These are phyloP conservation scores for Takakia lepidozioides DNA, from an alignment of 225 moss, liverwort and hornwort genomes.

Conservation along the genomic window DNA sequence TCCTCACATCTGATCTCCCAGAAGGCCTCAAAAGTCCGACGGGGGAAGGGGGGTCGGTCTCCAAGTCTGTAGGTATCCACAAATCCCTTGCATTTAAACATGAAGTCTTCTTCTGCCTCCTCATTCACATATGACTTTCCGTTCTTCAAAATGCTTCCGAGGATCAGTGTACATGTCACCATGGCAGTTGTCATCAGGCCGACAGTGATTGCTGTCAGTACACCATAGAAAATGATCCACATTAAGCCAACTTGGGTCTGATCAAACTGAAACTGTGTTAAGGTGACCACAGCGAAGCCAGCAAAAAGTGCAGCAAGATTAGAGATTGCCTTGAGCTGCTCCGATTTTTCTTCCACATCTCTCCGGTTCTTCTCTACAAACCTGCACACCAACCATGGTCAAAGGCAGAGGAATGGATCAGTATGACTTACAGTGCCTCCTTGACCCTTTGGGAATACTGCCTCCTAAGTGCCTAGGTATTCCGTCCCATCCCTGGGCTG, in stretches of 20 bases:
- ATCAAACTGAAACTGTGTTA: conserved; percentile 40
- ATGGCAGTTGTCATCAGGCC: conserved; percentile 50
- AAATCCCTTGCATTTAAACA: conserved; percentile 49
- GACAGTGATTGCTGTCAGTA: conserved; percentile 37
- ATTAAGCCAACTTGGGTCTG: conserved; percentile 19
- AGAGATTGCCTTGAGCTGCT: conserved; percentile 48
- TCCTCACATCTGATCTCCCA: conserved; percentile 47
- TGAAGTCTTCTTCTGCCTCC: conserved; percentile 54
- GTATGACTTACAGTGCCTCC: too few relatives aligned
- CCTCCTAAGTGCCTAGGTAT: too few relatives aligned
- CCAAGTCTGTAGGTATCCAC: conserved; percentile 15
- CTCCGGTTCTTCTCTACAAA: conserved; percentile 58
- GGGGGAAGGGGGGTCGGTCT: conserved; percentile 29
- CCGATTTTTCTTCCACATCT: conserved; percentile 53
- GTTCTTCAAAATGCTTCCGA: conserved; percentile 49
- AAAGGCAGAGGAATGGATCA: too few relatives aligned
- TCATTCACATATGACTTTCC: conserved; percentile 50
- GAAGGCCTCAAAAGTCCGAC: conserved; percentile 44
- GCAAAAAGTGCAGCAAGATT: conserved; percentile 46
- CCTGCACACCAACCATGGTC: too few relatives aligned
- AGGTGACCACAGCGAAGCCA: conserved; percentile 48
- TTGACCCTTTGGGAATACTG: too few relatives aligned
- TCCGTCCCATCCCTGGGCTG: too few relatives aligned
- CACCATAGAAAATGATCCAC: conserved; percentile 44
- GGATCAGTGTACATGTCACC: conserved; percentile 52